Evolutionary conservation across 73 alveolate genomes (phyloP).

Genomic region (Stentor roeselii): DNA sequence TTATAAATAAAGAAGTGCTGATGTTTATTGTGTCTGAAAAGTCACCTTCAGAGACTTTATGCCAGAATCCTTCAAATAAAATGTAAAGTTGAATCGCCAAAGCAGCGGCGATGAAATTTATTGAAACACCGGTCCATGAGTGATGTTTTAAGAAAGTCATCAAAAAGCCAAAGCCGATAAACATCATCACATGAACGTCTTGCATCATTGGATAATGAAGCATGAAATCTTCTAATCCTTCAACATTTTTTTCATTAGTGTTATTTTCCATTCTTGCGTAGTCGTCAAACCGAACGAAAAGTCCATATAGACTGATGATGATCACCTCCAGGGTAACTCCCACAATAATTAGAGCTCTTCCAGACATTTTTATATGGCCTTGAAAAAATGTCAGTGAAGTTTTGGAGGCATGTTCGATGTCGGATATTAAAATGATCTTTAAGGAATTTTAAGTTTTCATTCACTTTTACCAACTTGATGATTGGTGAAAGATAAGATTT

Average conservation of each 20-base stretch:
- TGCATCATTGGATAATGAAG: constrained; percentile 45
- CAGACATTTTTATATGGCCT: neutral
- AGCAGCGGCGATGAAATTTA: constrained; percentile 56
- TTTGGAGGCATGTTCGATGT: too few species aligned
- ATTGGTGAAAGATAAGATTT: too few species aligned
- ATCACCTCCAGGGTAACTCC: neutral
- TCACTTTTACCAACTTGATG: too few species aligned
- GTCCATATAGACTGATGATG: constrained; percentile 11
- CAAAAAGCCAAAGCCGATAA: constrained; percentile 76
- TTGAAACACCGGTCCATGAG: constrained; percentile 62
- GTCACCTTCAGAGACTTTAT: constrained; percentile 23
- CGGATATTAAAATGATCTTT: too few species aligned
- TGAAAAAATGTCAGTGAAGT: too few species aligned
- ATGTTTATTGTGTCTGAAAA: constrained; percentile 37
- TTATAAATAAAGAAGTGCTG: constrained; percentile 34
- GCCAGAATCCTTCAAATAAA: constrained; percentile 53
- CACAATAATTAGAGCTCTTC: neutral
- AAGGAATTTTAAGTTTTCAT: too few species aligned
- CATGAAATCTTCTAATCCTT: neutral
- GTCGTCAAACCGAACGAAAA: neutral
- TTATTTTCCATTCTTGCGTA: neutral
- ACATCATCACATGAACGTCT: constrained; percentile 73
- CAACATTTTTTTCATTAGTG: neutral
- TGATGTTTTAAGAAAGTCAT: constrained; percentile 60
- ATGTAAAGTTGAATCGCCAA: constrained; percentile 56